Evolutionary conservation across 495 filamentous ascomycete genomes (phyloP), one percentile per base, ranked within the genome.

Genomic region (Chaetomium tenue): DNA sequence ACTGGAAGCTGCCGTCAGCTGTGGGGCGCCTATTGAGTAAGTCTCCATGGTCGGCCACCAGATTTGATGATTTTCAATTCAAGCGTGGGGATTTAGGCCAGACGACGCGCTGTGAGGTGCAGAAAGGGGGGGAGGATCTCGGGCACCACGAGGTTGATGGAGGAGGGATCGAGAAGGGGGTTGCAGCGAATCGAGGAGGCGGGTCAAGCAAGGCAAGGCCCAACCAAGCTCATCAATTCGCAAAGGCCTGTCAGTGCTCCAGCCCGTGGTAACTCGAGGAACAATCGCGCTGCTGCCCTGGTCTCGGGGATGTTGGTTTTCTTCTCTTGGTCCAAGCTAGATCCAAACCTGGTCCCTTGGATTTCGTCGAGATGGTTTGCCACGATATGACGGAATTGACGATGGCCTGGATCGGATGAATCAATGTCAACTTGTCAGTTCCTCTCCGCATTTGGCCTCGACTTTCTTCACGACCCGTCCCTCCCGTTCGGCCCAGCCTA

Each of bases 21-120:
- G 74, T 74, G 74, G 74, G 68, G 72, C 74, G 51, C 67, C 69
- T 42, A 68, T 65, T 42, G 69, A 64, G 68, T 69, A 74, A 46
- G 74, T 63, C 61, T 74, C 74, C 74, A 76, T 76, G 42, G 64
- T 71, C 64, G 67, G 72, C 68, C 66, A 68, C 71, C 58, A 64
- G 57, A 65, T 63, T 63, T 53, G 52, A 48, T 53, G 58, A 64
- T 67, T 54, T 16, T 16, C 39, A 46, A 44, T 55, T 46, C 15
- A 52, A 39, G 30, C 63, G 15, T n/a, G 39, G 50, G 61, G 30
- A 15, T 48, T 48, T 58, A 40, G 61, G 61, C 51, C 40, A 16
- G 18, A 30, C 15, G 16, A 11, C 18, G 57, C 42, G 57, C n/a
- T 33, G 23, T 13, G 40, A 58, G 25, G 42, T 56, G 61, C 51